Evolutionary conservation across 2,329 filamentous ascomycete genomes (phyloP).

Genomic region (Fusarium chaquense): DNA sequence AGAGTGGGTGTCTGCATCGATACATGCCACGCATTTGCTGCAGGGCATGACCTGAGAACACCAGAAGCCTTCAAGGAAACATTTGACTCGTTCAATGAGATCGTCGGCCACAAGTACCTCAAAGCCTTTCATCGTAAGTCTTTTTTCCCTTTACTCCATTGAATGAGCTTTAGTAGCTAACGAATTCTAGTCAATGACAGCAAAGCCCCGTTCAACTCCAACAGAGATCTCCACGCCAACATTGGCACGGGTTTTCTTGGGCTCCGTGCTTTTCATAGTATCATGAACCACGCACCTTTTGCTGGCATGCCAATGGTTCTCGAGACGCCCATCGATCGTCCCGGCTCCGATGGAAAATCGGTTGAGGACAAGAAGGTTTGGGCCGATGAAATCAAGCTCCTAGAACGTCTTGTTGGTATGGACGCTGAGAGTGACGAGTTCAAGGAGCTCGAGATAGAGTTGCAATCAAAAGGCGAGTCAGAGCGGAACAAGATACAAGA

Average conservation of each 20-base stretch:
- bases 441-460: slow-evolving; percentile 68
- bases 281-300: slow-evolving; percentile 86
- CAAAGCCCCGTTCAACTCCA: slow-evolving; percentile 85
- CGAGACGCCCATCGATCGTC: slow-evolving; percentile 91
- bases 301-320: slow-evolving; percentile 88
- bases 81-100: slow-evolving; percentile 78
- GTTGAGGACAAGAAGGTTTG: slow-evolving; percentile 85
- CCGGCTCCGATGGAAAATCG: slow-evolving; percentile 72
- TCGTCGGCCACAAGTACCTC: slow-evolving; percentile 83
- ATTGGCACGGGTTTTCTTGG: slow-evolving; percentile 96
- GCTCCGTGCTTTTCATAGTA: slow-evolving; percentile 86
- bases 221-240: slow-evolving; percentile 92
- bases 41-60: slow-evolving; percentile 88
- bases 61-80: slow-evolving; percentile 79
- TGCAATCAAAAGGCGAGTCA: slow-evolving; percentile 74
- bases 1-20: slow-evolving; percentile 95
- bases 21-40: slow-evolving; percentile 96
- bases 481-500: slow-evolving; percentile 82
- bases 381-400: slow-evolving; percentile 93
- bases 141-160: not conserved
- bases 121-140: slow-evolving; percentile 77
- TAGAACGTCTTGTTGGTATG: slow-evolving; percentile 89
- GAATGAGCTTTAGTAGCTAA: not conserved
- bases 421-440: slow-evolving; percentile 83
- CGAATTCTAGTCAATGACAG: slow-evolving; percentile 81